A percentile compares a stretch with the other conserved stretches of the same genome.
These are phyloP conservation scores for Skeletonema marinoi DNA, from an alignment of 108 stramenopile species.

Conservation along the genomic window DNA sequence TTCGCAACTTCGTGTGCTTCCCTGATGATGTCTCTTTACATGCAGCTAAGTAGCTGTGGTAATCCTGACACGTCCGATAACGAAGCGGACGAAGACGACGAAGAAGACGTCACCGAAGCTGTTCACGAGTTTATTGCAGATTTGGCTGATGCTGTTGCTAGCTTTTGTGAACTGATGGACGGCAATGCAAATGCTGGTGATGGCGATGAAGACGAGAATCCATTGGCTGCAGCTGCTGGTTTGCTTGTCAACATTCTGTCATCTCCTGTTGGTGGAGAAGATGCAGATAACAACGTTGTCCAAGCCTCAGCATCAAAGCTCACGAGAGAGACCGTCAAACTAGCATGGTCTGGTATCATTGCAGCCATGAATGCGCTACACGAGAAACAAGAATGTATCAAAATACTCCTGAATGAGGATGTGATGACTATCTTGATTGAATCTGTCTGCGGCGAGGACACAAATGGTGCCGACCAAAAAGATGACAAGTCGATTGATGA, in stretches of 20 bases:
- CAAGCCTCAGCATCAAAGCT: slow-evolving; percentile 73
- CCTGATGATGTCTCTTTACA: slow-evolving; percentile 51
- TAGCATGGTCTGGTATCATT: slow-evolving; percentile 69
- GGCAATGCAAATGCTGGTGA: background rate
- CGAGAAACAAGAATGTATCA: slow-evolving; percentile 15
- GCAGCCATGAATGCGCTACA: slow-evolving; percentile 12
- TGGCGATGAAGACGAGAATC: slow-evolving; percentile 52
- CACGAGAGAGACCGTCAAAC: slow-evolving; percentile 70
- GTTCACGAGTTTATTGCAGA: slow-evolving; percentile 67
- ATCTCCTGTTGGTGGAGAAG: slow-evolving; percentile 65
- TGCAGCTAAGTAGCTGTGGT: slow-evolving; percentile 65
- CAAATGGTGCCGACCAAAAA: slow-evolving; percentile 5
- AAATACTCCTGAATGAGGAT: slow-evolving; percentile 52
- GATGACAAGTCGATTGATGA: slow-evolving; percentile 36
- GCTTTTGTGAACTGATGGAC: slow-evolving; percentile 22
- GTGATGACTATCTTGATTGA: slow-evolving; percentile 59
- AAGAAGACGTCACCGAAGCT: slow-evolving; percentile 61
- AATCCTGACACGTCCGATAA: slow-evolving; percentile 25
- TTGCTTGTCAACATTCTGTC: slow-evolving; percentile 71
- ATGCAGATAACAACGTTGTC: slow-evolving; percentile 29
- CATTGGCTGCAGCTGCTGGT: slow-evolving; percentile 60
- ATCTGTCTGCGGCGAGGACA: slow-evolving; percentile 56
- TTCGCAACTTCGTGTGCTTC: slow-evolving; percentile 55
- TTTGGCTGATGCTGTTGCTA: slow-evolving; percentile 42
- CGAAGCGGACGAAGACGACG: slow-evolving; percentile 56